Evolutionary conservation across 441 rosid genomes (phyloP), one percentile per base, ranked within the genome.

Genomic region (Geranium incanum): DNA sequence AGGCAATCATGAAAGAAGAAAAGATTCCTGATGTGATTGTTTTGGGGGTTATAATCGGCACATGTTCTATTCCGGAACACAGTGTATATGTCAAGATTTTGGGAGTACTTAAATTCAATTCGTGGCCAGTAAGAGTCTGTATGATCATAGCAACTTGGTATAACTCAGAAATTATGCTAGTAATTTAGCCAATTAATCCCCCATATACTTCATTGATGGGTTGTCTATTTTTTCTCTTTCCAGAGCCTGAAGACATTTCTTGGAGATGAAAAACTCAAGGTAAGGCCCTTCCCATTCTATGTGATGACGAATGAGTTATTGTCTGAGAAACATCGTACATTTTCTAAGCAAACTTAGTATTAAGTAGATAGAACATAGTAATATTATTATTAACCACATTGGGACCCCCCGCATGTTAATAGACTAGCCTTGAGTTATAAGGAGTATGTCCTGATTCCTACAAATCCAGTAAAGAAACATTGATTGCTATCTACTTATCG

Each of bases 231-330:
- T 69, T 69, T 65, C 62, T 55, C 78, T 71, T 36, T 21, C 50
- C 83, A 95, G 97, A 89, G 95, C 86, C 79, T 95, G 88, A 95
- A 95, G 86, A 82, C 89, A 71, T 79, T 78, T 81, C 85, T 95
- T 81, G 97, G 97, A 72, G 99, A 92, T 0, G 95, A 85, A 50
- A 81, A 90, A 70, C 95, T 95, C 75, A 88, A 85, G 93, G 97
- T 86, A 80, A 81, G 57, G 75, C 71, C 21, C 67, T 43, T 66
- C 36, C n/a, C 38, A 19, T 70, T 63, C 23, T 39, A 60, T 63
- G 65, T 28, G 5, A 36, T 69, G 39, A 37, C 28, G 41, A 33
- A 33, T 69, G 16, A 62, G 69, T 67, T 62, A 28, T 15, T 23
- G 60, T 11, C 23, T 0, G 3, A 28, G 37, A 15, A n/a, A 59